A percentile compares a stretch with the other conserved stretches of the same genome.
phyloP scores from a whole-genome alignment of 306 rosid genomes.

The Urtica urens region DNA sequence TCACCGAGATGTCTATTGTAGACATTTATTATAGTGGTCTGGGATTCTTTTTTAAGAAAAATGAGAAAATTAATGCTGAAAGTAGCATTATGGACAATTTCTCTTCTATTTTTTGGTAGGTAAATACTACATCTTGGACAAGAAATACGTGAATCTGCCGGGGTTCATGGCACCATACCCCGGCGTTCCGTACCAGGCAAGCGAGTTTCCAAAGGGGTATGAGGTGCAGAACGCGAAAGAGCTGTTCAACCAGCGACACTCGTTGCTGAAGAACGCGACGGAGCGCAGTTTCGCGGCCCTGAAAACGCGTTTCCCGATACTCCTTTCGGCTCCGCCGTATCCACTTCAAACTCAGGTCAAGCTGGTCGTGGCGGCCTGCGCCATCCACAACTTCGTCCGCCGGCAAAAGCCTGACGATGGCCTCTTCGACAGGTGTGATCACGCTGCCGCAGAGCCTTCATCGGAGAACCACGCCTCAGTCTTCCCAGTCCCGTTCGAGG shows the following conservation, averaged over 20 bases:
- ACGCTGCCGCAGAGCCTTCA: conserved; percentile 30
- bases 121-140: conserved; percentile 71
- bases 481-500: conserved; percentile 29
- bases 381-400: conserved; percentile 67
- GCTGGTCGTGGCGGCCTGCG: conserved; percentile 77
- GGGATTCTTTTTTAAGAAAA: no score
- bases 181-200: conserved; percentile 33
- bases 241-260: conserved; percentile 72
- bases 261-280: conserved; percentile 42
- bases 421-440: conserved; percentile 52
- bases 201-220: conserved; percentile 45
- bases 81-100: no score
- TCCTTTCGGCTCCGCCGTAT: conserved; percentile 68
- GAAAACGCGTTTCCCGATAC: conserved; percentile 71
- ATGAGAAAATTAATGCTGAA: no score
- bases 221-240: conserved; percentile 62
- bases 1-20: no score
- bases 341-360: conserved; percentile 84
- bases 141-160: conserved; percentile 57
- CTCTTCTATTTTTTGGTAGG: conserved; percentile 28
- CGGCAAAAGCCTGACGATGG: conserved; percentile 65
- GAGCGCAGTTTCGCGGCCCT: conserved; percentile 49
- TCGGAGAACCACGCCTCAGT: conserved; percentile 27
- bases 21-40: no score
- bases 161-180: conserved; percentile 80